Evolutionary conservation across 2,329 filamentous ascomycete species (phyloP).

Genomic region (Penicillium capsulatum): DNA sequence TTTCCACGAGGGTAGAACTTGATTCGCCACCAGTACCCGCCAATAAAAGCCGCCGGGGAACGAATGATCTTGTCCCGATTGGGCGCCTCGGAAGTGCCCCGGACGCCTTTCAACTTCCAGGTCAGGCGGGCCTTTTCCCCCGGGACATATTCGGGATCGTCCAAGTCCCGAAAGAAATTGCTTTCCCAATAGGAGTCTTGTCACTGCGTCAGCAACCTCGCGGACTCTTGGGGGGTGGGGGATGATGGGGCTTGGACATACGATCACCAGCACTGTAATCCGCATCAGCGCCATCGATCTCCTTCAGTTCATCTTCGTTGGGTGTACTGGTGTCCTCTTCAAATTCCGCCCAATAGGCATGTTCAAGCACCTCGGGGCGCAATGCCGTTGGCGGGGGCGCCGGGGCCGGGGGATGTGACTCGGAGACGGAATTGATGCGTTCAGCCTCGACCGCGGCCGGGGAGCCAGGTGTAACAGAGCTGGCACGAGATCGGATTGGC

Average conservation of each 20-base stretch:
- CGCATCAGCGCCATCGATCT: slow-evolving; percentile 50
- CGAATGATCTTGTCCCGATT: slow-evolving; percentile 57
- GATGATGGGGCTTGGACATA: slow-evolving; percentile 24
- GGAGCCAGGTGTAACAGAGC: background rate
- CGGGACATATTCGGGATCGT: slow-evolving; percentile 56
- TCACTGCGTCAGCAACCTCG: background rate
- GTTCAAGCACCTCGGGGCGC: slow-evolving; percentile 25
- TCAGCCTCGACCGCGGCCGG: background rate
- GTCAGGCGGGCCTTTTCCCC: slow-evolving; percentile 54
- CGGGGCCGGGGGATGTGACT: slow-evolving; percentile 6
- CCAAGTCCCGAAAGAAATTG: slow-evolving; percentile 52
- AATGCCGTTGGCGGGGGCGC: slow-evolving; percentile 15
- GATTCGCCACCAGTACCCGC: slow-evolving; percentile 61
- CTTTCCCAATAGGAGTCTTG: slow-evolving; percentile 56
- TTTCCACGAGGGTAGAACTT: slow-evolving; percentile 63
- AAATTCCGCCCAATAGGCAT: slow-evolving; percentile 51
- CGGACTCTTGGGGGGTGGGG: background rate
- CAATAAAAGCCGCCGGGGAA: slow-evolving; percentile 53
- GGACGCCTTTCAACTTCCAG: slow-evolving; percentile 56
- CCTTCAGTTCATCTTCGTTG: slow-evolving; percentile 55
- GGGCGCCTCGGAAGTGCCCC: slow-evolving; percentile 58
- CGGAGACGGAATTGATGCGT: background rate
- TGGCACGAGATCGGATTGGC: slow-evolving; percentile 2
- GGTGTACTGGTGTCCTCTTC: slow-evolving; percentile 55
- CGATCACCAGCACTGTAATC: slow-evolving; percentile 54